These are phyloP conservation scores for Chaetomiaceae sp. DNA, from an alignment of 2,329 filamentous ascomycete genomes.

Conservation along the genomic window DNA sequence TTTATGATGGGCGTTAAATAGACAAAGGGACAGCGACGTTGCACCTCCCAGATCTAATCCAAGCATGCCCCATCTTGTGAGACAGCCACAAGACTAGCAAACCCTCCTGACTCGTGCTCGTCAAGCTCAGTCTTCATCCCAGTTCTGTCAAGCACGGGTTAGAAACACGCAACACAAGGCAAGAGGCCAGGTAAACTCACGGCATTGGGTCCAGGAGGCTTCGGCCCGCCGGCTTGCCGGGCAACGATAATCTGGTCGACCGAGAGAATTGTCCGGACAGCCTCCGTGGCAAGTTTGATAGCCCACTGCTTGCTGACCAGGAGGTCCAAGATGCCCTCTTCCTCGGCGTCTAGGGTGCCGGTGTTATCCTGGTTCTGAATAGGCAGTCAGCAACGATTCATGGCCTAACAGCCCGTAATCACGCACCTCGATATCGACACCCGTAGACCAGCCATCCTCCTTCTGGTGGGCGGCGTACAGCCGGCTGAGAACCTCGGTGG, in stretches of 20 bases:
- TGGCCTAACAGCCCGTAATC: neutral
- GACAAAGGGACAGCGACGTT: neutral
- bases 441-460: slow-evolving; percentile 81
- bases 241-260: slow-evolving; percentile 99
- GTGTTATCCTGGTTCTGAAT: slow-evolving; percentile 66
- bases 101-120: neutral
- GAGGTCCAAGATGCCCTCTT: slow-evolving; percentile 87
- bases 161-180: slow-evolving; percentile 22
- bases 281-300: slow-evolving; percentile 93
- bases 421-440: slow-evolving; percentile 81
- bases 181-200: slow-evolving; percentile 35
- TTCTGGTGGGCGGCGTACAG: slow-evolving; percentile 92
- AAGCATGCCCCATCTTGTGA: neutral
- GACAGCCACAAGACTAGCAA: neutral
- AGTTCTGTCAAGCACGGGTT: slow-evolving; percentile 46
- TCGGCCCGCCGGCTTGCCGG: slow-evolving; percentile 92
- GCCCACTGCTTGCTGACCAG: slow-evolving; percentile 93
- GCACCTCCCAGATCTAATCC: neutral
- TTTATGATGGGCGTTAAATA: no score
- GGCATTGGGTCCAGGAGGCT: slow-evolving; percentile 91
- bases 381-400: slow-evolving; percentile 17
- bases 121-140: slow-evolving; percentile 54
- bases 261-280: slow-evolving; percentile 86
- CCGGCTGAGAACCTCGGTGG: slow-evolving; percentile 90
- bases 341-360: slow-evolving; percentile 79